Evolutionary conservation across 2,329 filamentous ascomycete genomes (phyloP).

Genomic region (Penicillium sp.): DNA sequence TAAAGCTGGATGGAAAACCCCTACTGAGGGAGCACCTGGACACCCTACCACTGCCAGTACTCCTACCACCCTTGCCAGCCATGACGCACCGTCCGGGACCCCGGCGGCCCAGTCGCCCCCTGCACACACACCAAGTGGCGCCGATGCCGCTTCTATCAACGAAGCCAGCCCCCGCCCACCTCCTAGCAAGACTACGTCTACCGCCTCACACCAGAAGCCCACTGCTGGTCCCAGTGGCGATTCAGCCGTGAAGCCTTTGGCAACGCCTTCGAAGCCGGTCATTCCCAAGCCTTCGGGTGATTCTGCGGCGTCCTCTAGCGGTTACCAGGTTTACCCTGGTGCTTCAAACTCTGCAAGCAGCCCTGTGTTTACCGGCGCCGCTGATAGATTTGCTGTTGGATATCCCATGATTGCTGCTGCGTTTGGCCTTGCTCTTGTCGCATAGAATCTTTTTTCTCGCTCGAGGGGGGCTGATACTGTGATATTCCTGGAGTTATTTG

Average conservation of each 20-base stretch:
- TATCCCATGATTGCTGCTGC: slow-evolving; percentile 15
- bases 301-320: slow-evolving; percentile 1
- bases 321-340: neutral
- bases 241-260: neutral
- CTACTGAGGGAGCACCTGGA: neutral
- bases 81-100: neutral
- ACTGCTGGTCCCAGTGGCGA: neutral
- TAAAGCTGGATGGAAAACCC: neutral
- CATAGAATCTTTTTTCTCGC: neutral
- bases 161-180: neutral
- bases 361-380: slow-evolving; percentile 27
- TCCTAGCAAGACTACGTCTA: neutral
- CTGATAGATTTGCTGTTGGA: slow-evolving; percentile 17
- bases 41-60: neutral
- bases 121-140: neutral
- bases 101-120: neutral
- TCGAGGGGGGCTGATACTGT: neutral
- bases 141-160: neutral
- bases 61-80: neutral
- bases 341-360: slow-evolving; percentile 13
- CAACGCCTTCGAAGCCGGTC: neutral
- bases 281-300: slow-evolving; percentile 2
- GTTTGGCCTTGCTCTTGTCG: slow-evolving; percentile 13
- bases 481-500: neutral
- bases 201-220: neutral